phyloP scores from a whole-genome alignment of 2,329 filamentous ascomycete species.

The Aspergillus texensis region DNA sequence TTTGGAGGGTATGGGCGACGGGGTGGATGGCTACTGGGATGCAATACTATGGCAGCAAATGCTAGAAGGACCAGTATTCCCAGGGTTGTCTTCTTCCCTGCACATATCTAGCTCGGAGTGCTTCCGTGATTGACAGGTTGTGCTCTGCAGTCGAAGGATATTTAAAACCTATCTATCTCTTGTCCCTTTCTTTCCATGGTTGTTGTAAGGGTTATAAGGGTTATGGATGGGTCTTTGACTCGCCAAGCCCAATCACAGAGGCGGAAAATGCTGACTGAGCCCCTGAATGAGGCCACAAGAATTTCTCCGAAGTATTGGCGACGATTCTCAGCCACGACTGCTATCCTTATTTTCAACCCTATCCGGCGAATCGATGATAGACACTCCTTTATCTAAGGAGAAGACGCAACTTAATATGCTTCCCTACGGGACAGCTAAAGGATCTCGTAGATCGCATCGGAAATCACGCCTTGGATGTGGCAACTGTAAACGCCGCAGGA shows the following conservation, averaged over 20 bases:
- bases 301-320: neutral
- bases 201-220: neutral
- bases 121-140: neutral
- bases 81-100: neutral
- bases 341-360: neutral
- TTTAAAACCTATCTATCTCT: neutral
- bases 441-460: slow-evolving; percentile 12
- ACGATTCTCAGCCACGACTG: neutral
- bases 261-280: neutral
- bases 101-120: neutral
- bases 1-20: neutral
- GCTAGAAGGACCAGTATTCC: neutral
- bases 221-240: neutral
- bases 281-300: neutral
- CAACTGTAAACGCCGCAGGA: slow-evolving; percentile 17
- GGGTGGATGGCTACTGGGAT: neutral
- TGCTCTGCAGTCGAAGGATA: neutral
- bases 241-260: neutral
- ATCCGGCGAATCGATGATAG: neutral
- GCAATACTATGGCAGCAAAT: slow-evolving; percentile 3
- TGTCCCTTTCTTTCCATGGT: neutral
- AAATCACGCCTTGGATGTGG: slow-evolving; percentile 19
- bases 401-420: neutral
- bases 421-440: neutral
- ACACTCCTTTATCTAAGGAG: neutral